Base-by-base conservation (phyloP, 805 yeast species). In the Ogataea pini region DNA sequence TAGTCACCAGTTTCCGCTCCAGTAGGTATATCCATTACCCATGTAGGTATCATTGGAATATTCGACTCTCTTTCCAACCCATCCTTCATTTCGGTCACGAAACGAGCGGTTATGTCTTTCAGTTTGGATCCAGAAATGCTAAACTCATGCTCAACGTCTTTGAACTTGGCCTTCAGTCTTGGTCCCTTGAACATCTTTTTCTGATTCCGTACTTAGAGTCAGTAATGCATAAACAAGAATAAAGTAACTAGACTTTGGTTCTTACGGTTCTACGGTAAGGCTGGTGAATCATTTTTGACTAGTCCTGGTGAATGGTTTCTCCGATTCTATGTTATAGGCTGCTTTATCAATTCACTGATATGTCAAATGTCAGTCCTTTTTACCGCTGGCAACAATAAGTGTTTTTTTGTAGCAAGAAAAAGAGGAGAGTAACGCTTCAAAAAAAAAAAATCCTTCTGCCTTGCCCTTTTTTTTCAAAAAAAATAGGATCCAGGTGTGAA, bases 11-110 rank as follows among this genome's bases (percentile, higher is more conserved):
- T 78, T 70, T 92, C 99, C 58, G 82, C 72, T 56, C 99, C 99
- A 43, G 92, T 85, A 56, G 98, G 97, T 75, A 76, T 86, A 63
- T 86, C 95, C 77, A 90, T 75, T 47, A 92, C 97, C 97, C 97
- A 92, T 53, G 95, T 88, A 41, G 96, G 96, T 65, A 86, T 90
- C 98, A 92, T 92, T 52, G 99, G 98, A 63, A 89, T 89, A 68
- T 85, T 85, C 50, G 94, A 92, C 49, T 76, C 69, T 63, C 78
- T 76, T 50, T 84, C 76, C 57, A 86, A 77, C 51, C 97, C 97
- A 68, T 86, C 86, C 55, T 83, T 81, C 60, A 92, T 80, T 71
- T 92, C 98, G 20, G 67, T 50, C 46, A 85, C 78, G 69, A 92
- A 92, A 64, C 85, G 96, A 41, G 78, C 77, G 43, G 89, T 82